Evolutionary conservation across 2,329 filamentous ascomycete genomes (phyloP), one percentile per base, ranked within the genome.

Genomic region (Mycosphaerella sp.): DNA sequence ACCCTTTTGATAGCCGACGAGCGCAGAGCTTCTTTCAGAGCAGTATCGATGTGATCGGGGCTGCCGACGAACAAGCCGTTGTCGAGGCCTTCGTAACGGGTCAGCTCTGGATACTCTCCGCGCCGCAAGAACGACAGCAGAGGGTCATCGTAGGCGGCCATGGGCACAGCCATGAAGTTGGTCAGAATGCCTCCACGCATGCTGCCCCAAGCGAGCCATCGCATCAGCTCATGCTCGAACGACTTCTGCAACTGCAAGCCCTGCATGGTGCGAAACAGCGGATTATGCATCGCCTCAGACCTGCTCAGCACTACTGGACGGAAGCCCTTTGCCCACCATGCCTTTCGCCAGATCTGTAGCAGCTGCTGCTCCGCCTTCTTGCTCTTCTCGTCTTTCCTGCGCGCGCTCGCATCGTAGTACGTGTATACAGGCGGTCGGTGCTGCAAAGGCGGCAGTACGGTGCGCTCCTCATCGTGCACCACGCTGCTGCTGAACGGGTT

Each of bases 321-420:
- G 71, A 97, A 96, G 9, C 91, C 93, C 63, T 94, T 83, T 0
- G 90, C 89, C 87, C 89, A 97, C 89, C 91, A 97, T 2, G 91
- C 90, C 41, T 89, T 80, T 54, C 90, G 80, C 93, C 93, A 97
- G 47, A 87, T 85, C 51, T 95, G 73, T 43, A 97, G 76, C 53
- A 97, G 72, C 52, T 84, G 79, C 64, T 85, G 85, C 66, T 96
- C 87, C 3, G 87, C 86, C 53, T 86, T 79, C 60, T 80, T 80
- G 44, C 80, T 77, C 14, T 79, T 78, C 43, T 79, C 75, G 28
- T 85, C 79, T 68, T 84, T 84, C 21, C 57, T 50, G 62, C 77
- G 76, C 54, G 75, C 68, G 4, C 79, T 81, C 9, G 80, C 74
- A 63, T 95, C 89, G 67, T 95, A 95, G 70, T 91, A 97, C 57